Evolutionary conservation across 768 basidiomycete species (phyloP), one percentile per base, ranked within the genome.

Genomic region (Tremella fuciformis): DNA sequence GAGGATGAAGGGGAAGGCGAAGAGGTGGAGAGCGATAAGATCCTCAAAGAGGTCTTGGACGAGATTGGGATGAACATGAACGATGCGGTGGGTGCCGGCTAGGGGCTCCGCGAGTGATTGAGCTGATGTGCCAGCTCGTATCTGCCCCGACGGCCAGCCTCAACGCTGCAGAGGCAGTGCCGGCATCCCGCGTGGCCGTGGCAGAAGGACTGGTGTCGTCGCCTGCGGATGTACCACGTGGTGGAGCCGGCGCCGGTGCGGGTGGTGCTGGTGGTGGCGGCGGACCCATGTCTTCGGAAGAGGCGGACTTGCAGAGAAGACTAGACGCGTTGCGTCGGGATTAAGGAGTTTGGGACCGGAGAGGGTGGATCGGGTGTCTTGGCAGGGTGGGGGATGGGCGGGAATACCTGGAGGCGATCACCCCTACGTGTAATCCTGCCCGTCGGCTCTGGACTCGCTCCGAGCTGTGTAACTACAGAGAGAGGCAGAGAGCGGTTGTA

Each of bases 21-120:
- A 77, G 96, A 97, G 67, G 88, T 88, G 62, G 96, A 97, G 72
- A 86, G 92, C 13, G 93, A 98, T 74, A 88, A 89, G 81, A 93
- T 99, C 62, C 77, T 99, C 66, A 91, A 88, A 72, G 86, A 98
- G 78, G 94, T 99, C 50, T 80, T 99, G 49, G 96, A 98, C 64
- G 96, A 98, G 81, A 96, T 99, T 58, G 96, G 96, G 34, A 88
- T 99, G 54, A 83, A 83, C 61, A 81, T 97, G 59, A 88, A 88
- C 1, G 96, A 98, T 77, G 91, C 79, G 74, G 79, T 80, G 52
- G 63, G 77, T 67, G 29, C 18, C 1, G 38, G 1, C 51, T n/a
- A 26, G 47, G n/a, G 22, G 7, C 16, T 6, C 38, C 3, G 39
- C 21, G 6, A 46, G 22, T n/a, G 15, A 50, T 19, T n/a, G 26